Conservation (phyloP, 129 eudicot species). For the Kitagawia praeruptora region DNA sequence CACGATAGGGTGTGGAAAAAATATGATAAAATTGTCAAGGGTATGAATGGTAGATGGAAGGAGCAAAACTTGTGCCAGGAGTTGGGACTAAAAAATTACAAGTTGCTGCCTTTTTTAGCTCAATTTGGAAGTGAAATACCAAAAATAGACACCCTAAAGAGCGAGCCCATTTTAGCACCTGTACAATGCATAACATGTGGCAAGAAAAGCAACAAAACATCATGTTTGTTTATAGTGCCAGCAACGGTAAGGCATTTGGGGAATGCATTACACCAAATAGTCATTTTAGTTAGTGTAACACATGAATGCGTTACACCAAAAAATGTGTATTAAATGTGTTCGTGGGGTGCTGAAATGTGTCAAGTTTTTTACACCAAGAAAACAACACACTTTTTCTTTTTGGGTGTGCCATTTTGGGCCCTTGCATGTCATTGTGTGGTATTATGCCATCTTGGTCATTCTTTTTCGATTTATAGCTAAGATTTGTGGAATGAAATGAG, state of each 20-base stretch:
- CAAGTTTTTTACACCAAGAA: not conserved
- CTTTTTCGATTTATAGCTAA: not conserved
- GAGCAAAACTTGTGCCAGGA: too few species aligned
- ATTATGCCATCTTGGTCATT: not conserved
- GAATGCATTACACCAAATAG: not conserved
- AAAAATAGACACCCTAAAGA: too few species aligned
- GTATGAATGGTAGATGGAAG: too few species aligned
- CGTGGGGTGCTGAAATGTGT: not conserved
- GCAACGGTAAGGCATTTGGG: not conserved
- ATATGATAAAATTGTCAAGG: not conserved
- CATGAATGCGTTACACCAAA: not conserved
- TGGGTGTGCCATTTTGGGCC: not conserved
- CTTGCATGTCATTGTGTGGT: not conserved
- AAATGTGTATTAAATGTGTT: not conserved
- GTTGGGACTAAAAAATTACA: too few species aligned
- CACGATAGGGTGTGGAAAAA: not conserved
- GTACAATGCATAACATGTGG: not conserved
- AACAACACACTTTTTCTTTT: not conserved
- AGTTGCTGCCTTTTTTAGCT: not conserved
- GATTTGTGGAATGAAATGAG: not conserved
- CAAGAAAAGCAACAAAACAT: not conserved
- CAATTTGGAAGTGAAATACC: not conserved
- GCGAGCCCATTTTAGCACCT: too few species aligned
- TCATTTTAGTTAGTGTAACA: not conserved
- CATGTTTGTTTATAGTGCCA: not conserved